Evolutionary conservation across 495 filamentous ascomycete species (phyloP).

Genomic region (Xylaria grammica): DNA sequence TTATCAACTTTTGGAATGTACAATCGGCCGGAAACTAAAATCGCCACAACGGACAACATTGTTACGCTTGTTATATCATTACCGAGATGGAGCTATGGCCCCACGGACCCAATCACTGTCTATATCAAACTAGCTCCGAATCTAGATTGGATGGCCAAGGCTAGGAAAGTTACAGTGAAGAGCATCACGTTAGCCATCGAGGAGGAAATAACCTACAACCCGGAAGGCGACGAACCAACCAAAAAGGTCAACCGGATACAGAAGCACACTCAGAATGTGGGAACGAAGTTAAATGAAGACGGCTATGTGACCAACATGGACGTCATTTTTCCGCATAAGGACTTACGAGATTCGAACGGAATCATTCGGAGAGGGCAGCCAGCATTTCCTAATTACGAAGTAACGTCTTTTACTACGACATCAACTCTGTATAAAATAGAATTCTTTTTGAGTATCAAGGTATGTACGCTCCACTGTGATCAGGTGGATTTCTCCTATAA

Average conservation of each 20-base stretch:
- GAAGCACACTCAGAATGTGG: slow-evolving; percentile 80
- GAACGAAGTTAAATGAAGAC: slow-evolving; percentile 80
- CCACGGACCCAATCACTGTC: slow-evolving; percentile 91
- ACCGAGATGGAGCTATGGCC: slow-evolving; percentile 95
- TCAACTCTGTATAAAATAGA: slow-evolving; percentile 97
- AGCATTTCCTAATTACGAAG: slow-evolving; percentile 86
- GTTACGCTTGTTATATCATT: slow-evolving; percentile 90
- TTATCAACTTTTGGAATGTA: slow-evolving; percentile 99
- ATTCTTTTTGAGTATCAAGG: slow-evolving; percentile 93
- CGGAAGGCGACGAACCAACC: slow-evolving; percentile 95
- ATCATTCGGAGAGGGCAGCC: slow-evolving; percentile 83
- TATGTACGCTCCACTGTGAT: slow-evolving; percentile 44
- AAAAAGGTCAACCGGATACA: slow-evolving; percentile 86
- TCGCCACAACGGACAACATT: slow-evolving; percentile 84
- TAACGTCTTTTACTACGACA: slow-evolving; percentile 90
- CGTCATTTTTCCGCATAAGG: slow-evolving; percentile 88
- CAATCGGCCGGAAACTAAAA: slow-evolving; percentile 88
- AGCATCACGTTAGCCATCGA: slow-evolving; percentile 94
- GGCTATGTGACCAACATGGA: slow-evolving; percentile 92
- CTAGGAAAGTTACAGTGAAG: slow-evolving; percentile 89
- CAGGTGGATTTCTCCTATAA: background rate
- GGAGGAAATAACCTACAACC: slow-evolving; percentile 96
- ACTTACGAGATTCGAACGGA: slow-evolving; percentile 85
- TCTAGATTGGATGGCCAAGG: slow-evolving; percentile 86
- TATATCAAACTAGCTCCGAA: slow-evolving; percentile 94